Evolutionary conservation across 108 stramenopile genomes (phyloP).

Genomic region (Pseudonitzschia multiseries): DNA sequence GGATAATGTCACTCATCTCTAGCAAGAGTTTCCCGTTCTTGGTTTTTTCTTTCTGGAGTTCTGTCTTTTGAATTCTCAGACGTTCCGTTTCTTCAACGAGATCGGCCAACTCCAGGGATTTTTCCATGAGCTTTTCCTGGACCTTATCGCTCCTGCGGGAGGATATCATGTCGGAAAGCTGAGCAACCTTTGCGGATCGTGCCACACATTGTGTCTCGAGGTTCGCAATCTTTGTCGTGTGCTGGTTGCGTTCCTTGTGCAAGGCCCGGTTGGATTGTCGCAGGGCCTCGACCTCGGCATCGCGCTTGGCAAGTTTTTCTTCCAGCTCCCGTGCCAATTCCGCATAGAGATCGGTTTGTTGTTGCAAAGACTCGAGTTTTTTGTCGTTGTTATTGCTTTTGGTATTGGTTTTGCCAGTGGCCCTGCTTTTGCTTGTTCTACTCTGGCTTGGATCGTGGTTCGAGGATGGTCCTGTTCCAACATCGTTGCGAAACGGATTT

Average conservation of each 20-base stretch:
- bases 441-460: background rate
- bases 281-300: background rate
- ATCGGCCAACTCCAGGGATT: constrained; percentile 14
- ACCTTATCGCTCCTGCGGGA: background rate
- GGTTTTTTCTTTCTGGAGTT: constrained; percentile 3
- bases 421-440: background rate
- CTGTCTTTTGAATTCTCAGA: background rate
- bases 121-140: constrained; percentile 13
- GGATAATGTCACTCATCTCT: constrained; percentile 23
- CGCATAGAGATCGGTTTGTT: background rate
- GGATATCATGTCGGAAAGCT: constrained; percentile 8
- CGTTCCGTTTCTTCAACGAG: background rate
- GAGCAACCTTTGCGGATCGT: constrained; percentile 21
- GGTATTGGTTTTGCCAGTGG: background rate
- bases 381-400: background rate
- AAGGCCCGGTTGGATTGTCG: background rate
- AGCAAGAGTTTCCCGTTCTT: constrained; percentile 17
- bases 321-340: background rate
- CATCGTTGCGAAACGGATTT: too few species aligned
- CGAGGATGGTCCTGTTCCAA: too few species aligned
- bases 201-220: constrained; percentile 27
- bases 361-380: background rate
- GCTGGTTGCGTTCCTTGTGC: background rate
- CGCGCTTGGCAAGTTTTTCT: background rate
- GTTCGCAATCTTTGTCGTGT: background rate